Evolutionary conservation across 2,329 filamentous ascomycete genomes (phyloP).

Genomic region (Nectriaceae sp.): DNA sequence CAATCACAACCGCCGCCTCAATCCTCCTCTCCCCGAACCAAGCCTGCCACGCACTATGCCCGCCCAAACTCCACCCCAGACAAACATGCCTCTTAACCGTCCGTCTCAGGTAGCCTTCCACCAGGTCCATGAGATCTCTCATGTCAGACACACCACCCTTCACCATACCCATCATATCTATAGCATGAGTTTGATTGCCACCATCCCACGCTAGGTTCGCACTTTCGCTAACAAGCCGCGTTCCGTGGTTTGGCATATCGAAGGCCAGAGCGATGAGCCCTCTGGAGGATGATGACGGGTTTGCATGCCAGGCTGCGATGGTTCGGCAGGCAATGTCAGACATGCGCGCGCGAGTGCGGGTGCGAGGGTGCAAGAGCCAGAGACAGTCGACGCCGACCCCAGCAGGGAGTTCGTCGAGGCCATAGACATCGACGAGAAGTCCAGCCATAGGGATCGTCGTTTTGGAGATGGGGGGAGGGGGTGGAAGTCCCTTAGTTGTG

Average conservation of each 20-base stretch:
- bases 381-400: slow-evolving; percentile 68
- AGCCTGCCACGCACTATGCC: slow-evolving; percentile 84
- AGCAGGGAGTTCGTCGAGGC: slow-evolving; percentile 70
- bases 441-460: slow-evolving; percentile 74
- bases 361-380: slow-evolving; percentile 88
- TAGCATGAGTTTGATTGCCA: slow-evolving; percentile 79
- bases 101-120: slow-evolving; percentile 68
- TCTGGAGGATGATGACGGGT: slow-evolving; percentile 28
- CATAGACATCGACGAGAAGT: slow-evolving; percentile 77
- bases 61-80: slow-evolving; percentile 83
- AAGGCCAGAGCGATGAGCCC: slow-evolving; percentile 82
- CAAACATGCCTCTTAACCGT: slow-evolving; percentile 67
- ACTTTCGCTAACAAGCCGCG: slow-evolving; percentile 63
- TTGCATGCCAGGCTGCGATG: slow-evolving; percentile 67
- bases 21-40: slow-evolving; percentile 78
- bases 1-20: slow-evolving; percentile 74
- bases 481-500: slow-evolving; percentile 38
- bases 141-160: slow-evolving; percentile 75
- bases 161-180: slow-evolving; percentile 87
- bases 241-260: slow-evolving; percentile 92
- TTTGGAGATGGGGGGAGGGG: slow-evolving; percentile 57
- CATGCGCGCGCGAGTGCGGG: slow-evolving; percentile 74
- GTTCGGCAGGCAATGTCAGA: slow-evolving; percentile 68
- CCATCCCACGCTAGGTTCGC: slow-evolving; percentile 79
- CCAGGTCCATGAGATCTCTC: slow-evolving; percentile 71